Base-by-base conservation (phyloP, 495 filamentous ascomycete species). In the Neurospora discreta region DNA sequence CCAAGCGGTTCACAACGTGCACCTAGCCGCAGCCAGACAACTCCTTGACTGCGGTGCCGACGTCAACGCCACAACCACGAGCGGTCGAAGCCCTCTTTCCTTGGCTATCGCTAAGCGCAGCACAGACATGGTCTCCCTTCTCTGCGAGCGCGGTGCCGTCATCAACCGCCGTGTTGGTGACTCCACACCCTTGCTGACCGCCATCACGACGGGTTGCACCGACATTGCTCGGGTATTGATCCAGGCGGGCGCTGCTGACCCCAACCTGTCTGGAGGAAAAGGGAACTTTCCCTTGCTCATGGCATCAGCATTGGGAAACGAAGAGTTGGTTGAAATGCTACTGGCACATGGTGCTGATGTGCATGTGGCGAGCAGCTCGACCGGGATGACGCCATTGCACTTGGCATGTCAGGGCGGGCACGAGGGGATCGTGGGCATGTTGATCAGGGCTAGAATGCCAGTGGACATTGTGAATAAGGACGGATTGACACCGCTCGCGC, bases 401-500 rank as follows among this genome's bases (percentile, higher is more conserved):
- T 60, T 75, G 68, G 75, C 77, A 60, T 73, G 70, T 16, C 70
- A 72, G 23, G 73, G 74, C 18, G 71, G 71, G 41, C 68, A 70
- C 67, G 39, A 43, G 15, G 73, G 70, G 10, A 70, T 78, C 5
- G 75, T 73, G 40, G 71, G 52, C 39, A 38, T 74, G 16, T 71
- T 78, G 15, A 43, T 75, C 23, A 44, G 68, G 11, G 75, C 73
- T n/a, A 33, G 71, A 2, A 71, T 70, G 33, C 68, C 70, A 3
- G 33, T 80, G 26, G 72, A 78, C 15, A 71, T 69, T 1, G 60
- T 43, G 18, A 73, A 81, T 68, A 69, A 44, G 6, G 69, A 71
- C 40, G 79, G 78, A 5, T 46, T 70, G 15, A 82, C 81, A 16
- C 77, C 81, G 11, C 76, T 84, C 13, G 74, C 73, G 5, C 33